Base-by-base conservation (phyloP, 176 grass and related monocot genomes). In the Chrysopogon serrulatus region DNA sequence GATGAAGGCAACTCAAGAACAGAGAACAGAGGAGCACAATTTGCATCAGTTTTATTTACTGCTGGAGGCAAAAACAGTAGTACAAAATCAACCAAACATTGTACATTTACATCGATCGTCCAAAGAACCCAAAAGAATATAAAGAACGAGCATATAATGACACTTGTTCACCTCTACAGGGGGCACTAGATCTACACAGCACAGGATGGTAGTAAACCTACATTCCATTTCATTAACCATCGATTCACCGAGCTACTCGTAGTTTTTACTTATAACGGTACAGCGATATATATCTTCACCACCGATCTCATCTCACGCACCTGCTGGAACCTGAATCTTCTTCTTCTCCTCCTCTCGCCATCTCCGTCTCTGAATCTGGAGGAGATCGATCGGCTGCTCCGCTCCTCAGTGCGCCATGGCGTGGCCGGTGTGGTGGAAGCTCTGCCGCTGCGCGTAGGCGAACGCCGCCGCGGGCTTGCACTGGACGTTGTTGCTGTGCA, bases 381-480 rank as follows among this genome's bases (percentile, higher is more conserved):
- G 68, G 74, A 78, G 61, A 76, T 1, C 43, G 61, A 76, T 1
- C 43, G 56, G 15, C 6, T 30, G 63, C 27, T 15, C 21, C 7
- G 10, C 16, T 16, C 80, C 12, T 53, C n/a, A 91, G 23, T 85
- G 80, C 63, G 72, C 81, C 79, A 84, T 34, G 23, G 62, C 54
- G 3, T 81, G 86, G 13, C 79, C 71, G 31, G 83, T 77, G 65
- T 92, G 90, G 85, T 92, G 90, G 83, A 95, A 90, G 88, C 80
- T 90, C 65, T 80, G 89, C 19, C 79, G 83, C 64, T 53, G 89
- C 24, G 84, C 49, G 84, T 89, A 94, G 59, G 85, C 67, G 90
- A 90, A 84, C 32, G 75, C 74, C 2, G 63, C 30, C 32, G 93
- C 82, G 17, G 87, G 88, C 79, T 90, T 90, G 83, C 88, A 90